phyloP scores from a whole-genome alignment of 2,329 filamentous ascomycete species.

The Verticillium dahliae region DNA sequence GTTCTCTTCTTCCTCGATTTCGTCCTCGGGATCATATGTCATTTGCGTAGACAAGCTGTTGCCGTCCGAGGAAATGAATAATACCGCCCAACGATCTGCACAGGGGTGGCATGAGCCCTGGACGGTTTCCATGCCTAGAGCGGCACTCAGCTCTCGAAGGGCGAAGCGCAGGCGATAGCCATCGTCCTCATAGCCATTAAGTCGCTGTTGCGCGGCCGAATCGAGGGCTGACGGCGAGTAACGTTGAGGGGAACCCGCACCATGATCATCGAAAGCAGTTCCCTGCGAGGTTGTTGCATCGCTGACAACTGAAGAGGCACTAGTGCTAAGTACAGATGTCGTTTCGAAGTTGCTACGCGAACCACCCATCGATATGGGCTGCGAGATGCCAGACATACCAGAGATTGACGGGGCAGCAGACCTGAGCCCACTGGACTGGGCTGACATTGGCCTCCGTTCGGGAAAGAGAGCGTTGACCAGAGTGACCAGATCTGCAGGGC shows the following conservation, averaged over 20 bases:
- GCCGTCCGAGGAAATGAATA: constrained; percentile 72
- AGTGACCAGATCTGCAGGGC: constrained; percentile 71
- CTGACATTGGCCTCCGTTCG: constrained; percentile 59
- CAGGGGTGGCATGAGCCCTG: constrained; percentile 71
- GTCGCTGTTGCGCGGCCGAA: constrained; percentile 31
- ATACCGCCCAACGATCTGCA: constrained; percentile 73
- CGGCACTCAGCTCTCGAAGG: constrained; percentile 64
- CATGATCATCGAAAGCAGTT: constrained; percentile 51
- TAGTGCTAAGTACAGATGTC: constrained; percentile 65
- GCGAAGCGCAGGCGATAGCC: constrained; percentile 60
- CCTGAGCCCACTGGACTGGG: constrained; percentile 53
- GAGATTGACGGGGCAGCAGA: constrained; percentile 63
- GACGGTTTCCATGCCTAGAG: constrained; percentile 55
- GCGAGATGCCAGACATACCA: constrained; percentile 63
- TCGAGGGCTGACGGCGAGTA: constrained; percentile 47
- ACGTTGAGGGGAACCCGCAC: constrained; percentile 41
- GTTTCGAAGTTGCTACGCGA: constrained; percentile 55
- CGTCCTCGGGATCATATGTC: constrained; percentile 63
- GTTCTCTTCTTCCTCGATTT: constrained; percentile 56
- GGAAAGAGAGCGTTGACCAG: constrained; percentile 81
- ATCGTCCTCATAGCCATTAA: constrained; percentile 55
- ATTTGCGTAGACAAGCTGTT: constrained; percentile 63
- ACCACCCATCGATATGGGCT: constrained; percentile 56
- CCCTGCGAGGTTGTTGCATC: constrained; percentile 62
- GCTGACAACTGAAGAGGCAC: constrained; percentile 65